Base-by-base conservation (phyloP, 1,284 basidiomycete species). In the Rhizoctonia solani region DNA sequence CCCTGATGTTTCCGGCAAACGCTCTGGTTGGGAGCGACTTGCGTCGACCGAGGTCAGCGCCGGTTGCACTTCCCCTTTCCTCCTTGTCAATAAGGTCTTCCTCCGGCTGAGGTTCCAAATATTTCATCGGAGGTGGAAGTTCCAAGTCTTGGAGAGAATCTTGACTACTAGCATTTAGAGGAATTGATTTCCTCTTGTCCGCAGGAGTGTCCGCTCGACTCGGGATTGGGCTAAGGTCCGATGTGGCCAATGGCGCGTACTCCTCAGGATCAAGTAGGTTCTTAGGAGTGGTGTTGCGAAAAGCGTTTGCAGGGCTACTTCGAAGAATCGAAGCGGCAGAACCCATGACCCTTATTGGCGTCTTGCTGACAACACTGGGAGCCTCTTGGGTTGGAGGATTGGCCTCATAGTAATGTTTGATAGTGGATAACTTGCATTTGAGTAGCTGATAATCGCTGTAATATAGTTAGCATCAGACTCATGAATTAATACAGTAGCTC, bases 391-490 rank as follows among this genome's bases (percentile, higher is more conserved):
- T n/a, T 23, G 5, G 58, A 49, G 19, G 30, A 4, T n/a, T 30
- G 19, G 6, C n/a, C n/a, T n/a, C 41, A n/a, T 16, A 47, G 58
- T 39, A 65, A 91, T 85, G 0, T 80, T 81, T 3, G 79, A 79
- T 23, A 92, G 87, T 19, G 81, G 80, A 70, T 86, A 87, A 76
- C 90, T 91, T 23, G 92, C 82, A 3, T 81, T 83, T 1, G 82
- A 82, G 73, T 92, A 92, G 74, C 92, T 85, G 72, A 89, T 91
- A 71, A 39, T 58, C 39, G 42, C 34, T 29, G 47, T 32, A 42
- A 54, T 29, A 34, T 56, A 32, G n/a, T 66, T 65, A 37, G 65
- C 67, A 37, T 9, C 6, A 6, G 9, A 21, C 6, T 6, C n/a
- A 19, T 5, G 44, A 46, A 11, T n/a, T 11, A 46, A 19, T 14